Evolutionary conservation across 2,329 filamentous ascomycete genomes (phyloP).

Genomic region (Colletotrichum godetiae): DNA sequence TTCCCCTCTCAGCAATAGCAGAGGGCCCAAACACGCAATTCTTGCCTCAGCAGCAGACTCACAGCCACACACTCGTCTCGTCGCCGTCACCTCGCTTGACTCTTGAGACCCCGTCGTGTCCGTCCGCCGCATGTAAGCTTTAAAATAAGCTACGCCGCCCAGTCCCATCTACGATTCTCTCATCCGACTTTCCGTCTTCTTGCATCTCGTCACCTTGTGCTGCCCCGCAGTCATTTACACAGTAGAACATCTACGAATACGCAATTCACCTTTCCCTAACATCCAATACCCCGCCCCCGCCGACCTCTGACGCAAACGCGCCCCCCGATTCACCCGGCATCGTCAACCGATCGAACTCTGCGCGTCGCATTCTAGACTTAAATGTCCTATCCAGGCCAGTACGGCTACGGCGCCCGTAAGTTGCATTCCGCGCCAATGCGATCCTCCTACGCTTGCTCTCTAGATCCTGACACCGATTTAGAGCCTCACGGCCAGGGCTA

Average conservation of each 20-base stretch:
- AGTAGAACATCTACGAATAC: not conserved
- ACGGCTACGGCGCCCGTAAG: constrained; percentile 49
- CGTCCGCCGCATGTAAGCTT: not conserved
- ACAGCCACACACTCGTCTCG: not conserved
- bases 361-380: constrained; percentile 19
- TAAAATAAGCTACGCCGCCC: constrained; percentile 13
- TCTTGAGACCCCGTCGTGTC: not conserved
- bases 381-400: constrained; percentile 50
- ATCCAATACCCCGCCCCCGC: constrained; percentile 12
- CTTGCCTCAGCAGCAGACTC: not conserved
- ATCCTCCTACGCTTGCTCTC: not conserved
- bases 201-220: not conserved
- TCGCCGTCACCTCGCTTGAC: not conserved
- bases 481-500: constrained; percentile 49
- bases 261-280: not conserved
- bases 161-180: not conserved
- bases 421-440: constrained; percentile 6
- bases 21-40: constrained; percentile 3
- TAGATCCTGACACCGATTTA: not conserved
- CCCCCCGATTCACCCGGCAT: constrained; percentile 16
- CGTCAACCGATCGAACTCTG: constrained; percentile 1
- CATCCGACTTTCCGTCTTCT: not conserved
- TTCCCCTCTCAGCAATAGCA: not conserved
- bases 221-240: constrained; percentile 13
- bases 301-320: constrained; percentile 16